These are phyloP conservation scores for Exophiala phaeomuriformis DNA, from an alignment of 2,329 filamentous ascomycete genomes.

Conservation along the genomic window DNA sequence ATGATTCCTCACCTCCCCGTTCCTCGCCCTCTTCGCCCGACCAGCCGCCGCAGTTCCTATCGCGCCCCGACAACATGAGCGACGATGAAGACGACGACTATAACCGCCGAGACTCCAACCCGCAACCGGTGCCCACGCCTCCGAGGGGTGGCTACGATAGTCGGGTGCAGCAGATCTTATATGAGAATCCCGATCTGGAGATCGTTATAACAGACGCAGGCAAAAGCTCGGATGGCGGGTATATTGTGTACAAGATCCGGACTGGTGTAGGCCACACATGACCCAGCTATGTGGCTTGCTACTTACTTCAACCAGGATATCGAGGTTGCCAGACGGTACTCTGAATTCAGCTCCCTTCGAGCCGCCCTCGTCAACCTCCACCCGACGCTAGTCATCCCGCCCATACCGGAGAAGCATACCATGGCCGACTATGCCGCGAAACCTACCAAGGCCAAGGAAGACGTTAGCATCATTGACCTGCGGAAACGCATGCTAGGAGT, in stretches of 20 bases:
- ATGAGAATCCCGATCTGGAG: conserved; percentile 83
- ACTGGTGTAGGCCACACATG: conserved; percentile 62
- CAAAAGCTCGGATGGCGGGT: conserved; percentile 87
- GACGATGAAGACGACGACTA: conserved; percentile 50
- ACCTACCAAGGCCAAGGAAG: conserved; percentile 95
- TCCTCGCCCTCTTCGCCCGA: conserved; percentile 66
- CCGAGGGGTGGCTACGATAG: conserved; percentile 89
- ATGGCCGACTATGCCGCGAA: conserved; percentile 98
- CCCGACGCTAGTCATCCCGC: conserved; percentile 89
- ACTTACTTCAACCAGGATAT: conserved; percentile 59
- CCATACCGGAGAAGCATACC: conserved; percentile 96
- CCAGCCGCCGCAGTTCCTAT: conserved; percentile 53
- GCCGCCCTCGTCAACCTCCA: conserved; percentile 85
- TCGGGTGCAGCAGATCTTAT: conserved; percentile 92
- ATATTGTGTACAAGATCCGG: conserved; percentile 94
- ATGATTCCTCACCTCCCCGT: conserved; percentile 55
- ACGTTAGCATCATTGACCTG: conserved; percentile 91
- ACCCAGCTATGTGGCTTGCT: background rate
- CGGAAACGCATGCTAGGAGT: conserved; percentile 95
- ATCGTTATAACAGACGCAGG: conserved; percentile 92
- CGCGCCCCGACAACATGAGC: conserved; percentile 48
- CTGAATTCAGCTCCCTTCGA: conserved; percentile 87
- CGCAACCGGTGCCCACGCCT: conserved; percentile 43
- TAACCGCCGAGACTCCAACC: conserved; percentile 33
- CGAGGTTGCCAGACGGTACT: conserved; percentile 90